phyloP scores from a whole-genome alignment of 2,329 filamentous ascomycete genomes.

The Pezicula radicicola region DNA sequence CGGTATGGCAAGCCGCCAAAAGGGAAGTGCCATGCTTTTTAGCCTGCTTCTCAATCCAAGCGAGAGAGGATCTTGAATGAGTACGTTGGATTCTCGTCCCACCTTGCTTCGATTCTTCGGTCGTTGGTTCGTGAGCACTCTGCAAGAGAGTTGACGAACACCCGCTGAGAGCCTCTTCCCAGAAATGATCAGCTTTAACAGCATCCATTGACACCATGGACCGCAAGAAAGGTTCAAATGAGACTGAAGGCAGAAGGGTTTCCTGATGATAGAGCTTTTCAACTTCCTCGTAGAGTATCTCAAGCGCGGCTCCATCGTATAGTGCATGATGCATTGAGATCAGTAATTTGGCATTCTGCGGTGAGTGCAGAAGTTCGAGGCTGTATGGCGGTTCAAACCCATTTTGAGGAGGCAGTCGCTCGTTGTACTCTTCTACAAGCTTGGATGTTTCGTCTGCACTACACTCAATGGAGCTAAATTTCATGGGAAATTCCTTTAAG shows the following conservation, averaged over 20 bases:
- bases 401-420: not conserved
- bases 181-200: constrained; percentile 58
- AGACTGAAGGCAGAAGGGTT: constrained; percentile 43
- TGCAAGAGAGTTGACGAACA: constrained; percentile 37
- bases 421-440: not conserved
- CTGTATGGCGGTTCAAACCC: constrained; percentile 23
- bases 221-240: constrained; percentile 63
- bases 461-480: constrained; percentile 11
- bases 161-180: constrained; percentile 52
- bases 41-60: constrained; percentile 42
- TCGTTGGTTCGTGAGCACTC: too few species aligned
- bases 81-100: constrained; percentile 11
- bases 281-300: constrained; percentile 66
- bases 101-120: not conserved
- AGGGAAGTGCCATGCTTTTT: constrained; percentile 57
- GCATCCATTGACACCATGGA: constrained; percentile 50
- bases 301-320: constrained; percentile 81
- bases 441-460: not conserved
- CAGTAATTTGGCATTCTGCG: constrained; percentile 11
- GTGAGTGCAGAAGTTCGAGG: constrained; percentile 11
- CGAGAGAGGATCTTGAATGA: constrained; percentile 11
- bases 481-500: constrained; percentile 40
- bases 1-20: constrained; percentile 66
- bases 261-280: constrained; percentile 51
- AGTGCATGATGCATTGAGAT: constrained; percentile 70